Evolutionary conservation across 1,139 yeast genomes (phyloP), one percentile per base, ranked within the genome.

Genomic region (Yamadazyma aaseri): DNA sequence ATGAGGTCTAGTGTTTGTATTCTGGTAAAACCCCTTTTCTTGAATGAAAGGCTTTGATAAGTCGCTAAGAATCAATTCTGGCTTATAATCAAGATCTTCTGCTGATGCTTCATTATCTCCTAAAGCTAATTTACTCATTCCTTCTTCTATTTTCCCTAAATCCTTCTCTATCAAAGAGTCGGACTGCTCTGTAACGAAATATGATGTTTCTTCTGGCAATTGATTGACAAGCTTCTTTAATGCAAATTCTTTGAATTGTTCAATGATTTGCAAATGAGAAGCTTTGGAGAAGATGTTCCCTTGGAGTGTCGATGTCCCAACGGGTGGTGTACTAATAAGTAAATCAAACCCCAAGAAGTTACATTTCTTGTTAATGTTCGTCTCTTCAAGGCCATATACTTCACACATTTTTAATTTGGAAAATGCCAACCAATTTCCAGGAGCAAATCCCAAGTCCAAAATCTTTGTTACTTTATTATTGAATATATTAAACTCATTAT

Each of bases 391-490:
- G 3, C 39, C 45, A 42, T 67, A 67, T 2, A 59, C 34, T 23
- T 50, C 47, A 26, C 60, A 51, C 39, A 70, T 44, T 20, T 57
- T 47, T 21, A 53, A 41, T 28, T 56, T 53, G 6, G 95, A 83
- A 20, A 85, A 94, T 46, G 81, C 86, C 9, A 90, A 73, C 98
- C 98, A 92, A 22, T 95, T 90, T 0, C 98, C 98, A 0, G 98
- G 98, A 0, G 95, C 95, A 55, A 74, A 92, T 1, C 98, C 98
- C 16, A 69, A 43, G 41, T 70, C 74, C 4, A 70, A 24, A 4
- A 66, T 63, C 32, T 53, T 58, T 5, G 51, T 50, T 3, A 65
- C 63, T 1, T 35, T 31, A 6, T 39, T 17, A 36, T 56, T 46
- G 39, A 68, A 57, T 3, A 69, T 44, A 1, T 44, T 36, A 40